These are phyloP conservation scores for Parastagonospora nodorum DNA, from an alignment of 2,329 filamentous ascomycete species.

Conservation along the genomic window DNA sequence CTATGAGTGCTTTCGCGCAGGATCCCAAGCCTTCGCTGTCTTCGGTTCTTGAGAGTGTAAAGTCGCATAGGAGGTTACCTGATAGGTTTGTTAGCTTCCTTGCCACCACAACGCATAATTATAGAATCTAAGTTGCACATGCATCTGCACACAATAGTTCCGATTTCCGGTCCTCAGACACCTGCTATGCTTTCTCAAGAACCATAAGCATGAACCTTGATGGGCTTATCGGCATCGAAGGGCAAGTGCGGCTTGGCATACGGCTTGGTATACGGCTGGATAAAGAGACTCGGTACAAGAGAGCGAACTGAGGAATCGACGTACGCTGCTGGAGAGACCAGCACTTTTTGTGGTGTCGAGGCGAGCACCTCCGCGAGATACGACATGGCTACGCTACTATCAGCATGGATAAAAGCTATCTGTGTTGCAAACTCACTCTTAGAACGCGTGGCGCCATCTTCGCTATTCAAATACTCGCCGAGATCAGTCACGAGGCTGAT, in stretches of 20 bases:
- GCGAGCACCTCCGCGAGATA: constrained; percentile 58
- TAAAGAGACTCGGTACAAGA: neutral
- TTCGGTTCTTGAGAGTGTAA: constrained; percentile 68
- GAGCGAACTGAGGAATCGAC: constrained; percentile 14
- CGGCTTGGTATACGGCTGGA: neutral
- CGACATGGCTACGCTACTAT: constrained; percentile 46
- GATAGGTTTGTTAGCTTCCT: constrained; percentile 5
- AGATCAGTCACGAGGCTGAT: constrained; percentile 67
- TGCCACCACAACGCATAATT: neutral
- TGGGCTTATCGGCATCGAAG: too few relatives aligned
- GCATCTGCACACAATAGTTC: neutral
- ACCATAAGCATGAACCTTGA: too few relatives aligned
- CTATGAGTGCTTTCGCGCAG: constrained; percentile 62
- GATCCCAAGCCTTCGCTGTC: constrained; percentile 59
- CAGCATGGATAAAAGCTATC: constrained; percentile 22
- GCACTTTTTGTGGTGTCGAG: constrained; percentile 58
- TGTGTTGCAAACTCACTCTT: constrained; percentile 54
- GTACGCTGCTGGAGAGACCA: constrained; percentile 63
- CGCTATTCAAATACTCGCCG: constrained; percentile 70
- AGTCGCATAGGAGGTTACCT: constrained; percentile 64
- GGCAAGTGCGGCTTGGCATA: neutral
- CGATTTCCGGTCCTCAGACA: neutral
- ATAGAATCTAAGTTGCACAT: neutral
- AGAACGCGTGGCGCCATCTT: constrained; percentile 63
- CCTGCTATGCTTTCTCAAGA: neutral